Percentiles rank a stretch among this genome's conserved stretches.
phyloP scores from a whole-genome alignment of 2,329 filamentous ascomycete genomes.

The Dryadomyces quercus-mongolicae region DNA sequence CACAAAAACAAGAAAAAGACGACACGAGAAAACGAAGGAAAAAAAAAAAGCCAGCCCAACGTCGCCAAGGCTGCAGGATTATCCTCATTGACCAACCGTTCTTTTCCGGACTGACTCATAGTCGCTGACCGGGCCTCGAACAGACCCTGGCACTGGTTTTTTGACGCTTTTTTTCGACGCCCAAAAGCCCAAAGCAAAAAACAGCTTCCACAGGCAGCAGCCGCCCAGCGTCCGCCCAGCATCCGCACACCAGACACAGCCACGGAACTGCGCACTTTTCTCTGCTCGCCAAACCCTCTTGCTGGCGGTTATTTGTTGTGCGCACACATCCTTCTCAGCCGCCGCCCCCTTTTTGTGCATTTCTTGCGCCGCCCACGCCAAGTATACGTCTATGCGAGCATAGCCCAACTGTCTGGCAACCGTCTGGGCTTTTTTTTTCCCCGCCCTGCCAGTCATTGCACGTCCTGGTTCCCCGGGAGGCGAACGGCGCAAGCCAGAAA shows the following conservation, averaged over 20 bases:
- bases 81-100: neutral
- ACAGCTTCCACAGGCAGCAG: neutral
- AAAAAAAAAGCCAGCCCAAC: neutral
- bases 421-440: neutral
- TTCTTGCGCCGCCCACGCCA: neutral
- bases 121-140: neutral
- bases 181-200: neutral
- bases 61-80: neutral
- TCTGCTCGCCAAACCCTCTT: neutral
- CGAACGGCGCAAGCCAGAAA: neutral
- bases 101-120: neutral
- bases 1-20: neutral
- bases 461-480: neutral
- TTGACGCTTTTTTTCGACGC: neutral
- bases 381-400: neutral
- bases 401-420: neutral
- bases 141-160: neutral
- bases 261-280: neutral
- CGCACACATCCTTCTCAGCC: neutral
- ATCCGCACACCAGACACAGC: neutral
- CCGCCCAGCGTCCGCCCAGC: neutral
- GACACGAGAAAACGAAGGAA: neutral
- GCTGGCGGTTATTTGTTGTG: neutral
- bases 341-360: constrained; percentile 1
- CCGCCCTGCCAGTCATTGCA: neutral